Evolutionary conservation across 2,329 filamentous ascomycete species (phyloP).

Genomic region (Endoconidiophora laricicola): DNA sequence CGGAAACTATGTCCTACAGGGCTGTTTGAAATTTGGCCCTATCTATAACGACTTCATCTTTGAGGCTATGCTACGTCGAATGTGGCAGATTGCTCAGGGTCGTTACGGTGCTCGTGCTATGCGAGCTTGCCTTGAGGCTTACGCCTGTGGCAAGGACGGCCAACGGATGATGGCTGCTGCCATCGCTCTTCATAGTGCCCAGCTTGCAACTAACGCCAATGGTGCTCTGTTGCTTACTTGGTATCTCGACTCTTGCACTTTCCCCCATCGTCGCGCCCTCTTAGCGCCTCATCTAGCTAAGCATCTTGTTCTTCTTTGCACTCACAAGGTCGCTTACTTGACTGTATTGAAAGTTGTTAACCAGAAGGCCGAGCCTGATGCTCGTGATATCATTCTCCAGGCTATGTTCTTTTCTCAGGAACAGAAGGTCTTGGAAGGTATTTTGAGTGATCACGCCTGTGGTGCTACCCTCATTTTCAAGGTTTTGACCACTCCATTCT

Average conservation of each 20-base stretch:
- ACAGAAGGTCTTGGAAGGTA: conserved; percentile 74
- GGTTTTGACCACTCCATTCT: conserved; percentile 91
- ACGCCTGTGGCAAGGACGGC: conserved; percentile 87
- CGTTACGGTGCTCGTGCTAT: conserved; percentile 90
- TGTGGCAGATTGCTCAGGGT: conserved; percentile 88
- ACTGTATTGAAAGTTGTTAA: conserved; percentile 98
- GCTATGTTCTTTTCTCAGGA: conserved; percentile 84
- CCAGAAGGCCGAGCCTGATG: conserved; percentile 85
- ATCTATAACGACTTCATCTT: conserved; percentile 96
- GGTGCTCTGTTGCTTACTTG: conserved; percentile 86
- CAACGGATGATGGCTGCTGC: conserved; percentile 86
- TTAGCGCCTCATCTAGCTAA: conserved; percentile 83
- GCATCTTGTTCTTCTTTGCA: conserved; percentile 86
- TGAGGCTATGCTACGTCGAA: conserved; percentile 82
- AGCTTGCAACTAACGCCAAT: conserved; percentile 90
- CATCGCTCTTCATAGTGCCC: conserved; percentile 91
- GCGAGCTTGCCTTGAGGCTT: conserved; percentile 91
- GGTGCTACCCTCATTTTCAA: conserved; percentile 97
- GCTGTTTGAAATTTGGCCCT: conserved; percentile 78
- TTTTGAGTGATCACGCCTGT: conserved; percentile 78
- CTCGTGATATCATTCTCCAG: conserved; percentile 74
- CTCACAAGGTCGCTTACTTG: conserved; percentile 94
- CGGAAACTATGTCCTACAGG: conserved; percentile 95
- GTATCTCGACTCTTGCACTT: conserved; percentile 96
- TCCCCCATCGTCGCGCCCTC: conserved; percentile 78